A percentile compares a stretch with the other conserved stretches of the same genome.
Evolutionary conservation across 169 alveolate genomes (phyloP).

Genomic region (Plasmodium vinckei): DNA sequence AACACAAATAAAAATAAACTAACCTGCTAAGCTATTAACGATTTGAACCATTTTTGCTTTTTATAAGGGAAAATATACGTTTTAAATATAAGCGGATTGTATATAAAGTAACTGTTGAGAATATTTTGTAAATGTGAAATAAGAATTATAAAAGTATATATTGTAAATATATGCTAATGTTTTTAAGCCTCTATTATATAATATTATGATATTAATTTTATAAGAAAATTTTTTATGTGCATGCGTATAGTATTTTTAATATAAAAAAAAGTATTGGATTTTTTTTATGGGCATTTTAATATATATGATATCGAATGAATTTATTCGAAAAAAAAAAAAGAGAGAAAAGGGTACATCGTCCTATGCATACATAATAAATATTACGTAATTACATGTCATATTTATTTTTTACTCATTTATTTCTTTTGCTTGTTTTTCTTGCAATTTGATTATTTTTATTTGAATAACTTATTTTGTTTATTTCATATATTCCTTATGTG

Average conservation of each 20-base stretch:
- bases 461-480: not conserved
- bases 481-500: not conserved
- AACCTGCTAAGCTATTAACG: constrained; percentile 74
- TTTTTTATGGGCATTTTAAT: too few relatives aligned
- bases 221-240: not conserved
- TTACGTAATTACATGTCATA: not conserved
- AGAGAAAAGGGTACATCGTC: constrained; percentile 70
- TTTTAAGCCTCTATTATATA: not conserved
- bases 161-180: not conserved
- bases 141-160: too few relatives aligned
- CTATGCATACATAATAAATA: not conserved
- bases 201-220: not conserved
- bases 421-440: not conserved
- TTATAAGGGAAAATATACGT: not conserved
- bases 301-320: too few relatives aligned
- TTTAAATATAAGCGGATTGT: not conserved
- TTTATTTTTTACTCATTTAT: not conserved
- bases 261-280: too few relatives aligned
- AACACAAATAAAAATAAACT: not conserved
- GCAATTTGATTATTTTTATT: not conserved
- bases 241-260: too few relatives aligned
- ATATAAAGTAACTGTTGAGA: not conserved
- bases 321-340: not conserved
- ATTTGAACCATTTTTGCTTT: constrained; percentile 69
- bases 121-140: not conserved